These are phyloP conservation scores for Leccinum arenicola DNA, from an alignment of 768 basidiomycete species.

Conservation along the genomic window DNA sequence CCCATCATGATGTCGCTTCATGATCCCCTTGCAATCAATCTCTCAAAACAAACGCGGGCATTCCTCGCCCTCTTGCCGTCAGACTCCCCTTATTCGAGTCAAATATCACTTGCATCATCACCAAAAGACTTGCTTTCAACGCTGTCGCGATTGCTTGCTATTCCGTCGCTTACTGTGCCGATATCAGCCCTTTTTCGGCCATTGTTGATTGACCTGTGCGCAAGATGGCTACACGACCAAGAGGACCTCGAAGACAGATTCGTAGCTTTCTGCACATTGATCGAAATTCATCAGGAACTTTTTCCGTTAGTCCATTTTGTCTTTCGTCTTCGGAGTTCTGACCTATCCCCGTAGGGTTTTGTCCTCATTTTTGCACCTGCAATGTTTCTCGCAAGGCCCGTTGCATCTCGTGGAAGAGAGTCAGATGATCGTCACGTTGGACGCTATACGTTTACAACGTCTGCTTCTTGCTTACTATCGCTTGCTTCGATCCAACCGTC, in stretches of 20 bases:
- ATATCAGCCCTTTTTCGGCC: conserved; percentile 74
- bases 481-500: conserved; percentile 69
- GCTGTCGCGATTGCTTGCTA: conserved; percentile 58
- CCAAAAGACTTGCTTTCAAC: conserved; percentile 44
- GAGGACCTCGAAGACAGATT: conserved; percentile 49
- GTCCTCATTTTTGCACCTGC: conserved; percentile 44
- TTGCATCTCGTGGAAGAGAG: conserved; percentile 42
- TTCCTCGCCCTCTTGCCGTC: conserved; percentile 46
- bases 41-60: conserved; percentile 48
- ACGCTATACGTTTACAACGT: conserved; percentile 55
- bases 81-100: conserved; percentile 37
- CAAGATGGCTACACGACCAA: conserved; percentile 69
- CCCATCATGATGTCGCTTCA: conserved; percentile 10
- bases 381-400: conserved; percentile 50
- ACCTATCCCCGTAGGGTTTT: conserved; percentile 45
- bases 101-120: conserved; percentile 40
- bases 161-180: conserved; percentile 58
- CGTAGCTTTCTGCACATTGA: conserved; percentile 56
- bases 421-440: conserved; percentile 31
- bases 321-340: conserved; percentile 3
- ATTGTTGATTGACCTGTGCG: conserved; percentile 74
- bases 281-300: conserved; percentile 69
- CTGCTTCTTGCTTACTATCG: conserved; percentile 81
- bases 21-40: conserved; percentile 54
- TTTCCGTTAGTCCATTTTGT: conserved; percentile 53